Base-by-base conservation (phyloP, 371 early-diverging fungal species). In the Entomophthora muscae region DNA sequence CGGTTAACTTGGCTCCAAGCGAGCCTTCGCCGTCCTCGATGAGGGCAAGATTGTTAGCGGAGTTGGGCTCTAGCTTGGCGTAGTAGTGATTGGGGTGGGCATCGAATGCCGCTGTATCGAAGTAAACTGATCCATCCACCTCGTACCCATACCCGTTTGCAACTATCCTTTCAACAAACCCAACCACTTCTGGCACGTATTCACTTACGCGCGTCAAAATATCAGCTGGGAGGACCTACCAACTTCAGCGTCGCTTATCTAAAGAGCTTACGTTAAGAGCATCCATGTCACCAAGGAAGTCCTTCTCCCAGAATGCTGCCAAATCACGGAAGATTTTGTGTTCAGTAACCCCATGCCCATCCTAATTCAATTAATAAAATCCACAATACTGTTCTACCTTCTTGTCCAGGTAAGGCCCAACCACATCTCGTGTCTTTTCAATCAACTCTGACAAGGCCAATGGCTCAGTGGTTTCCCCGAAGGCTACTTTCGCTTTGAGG, bases 121-220 rank as follows among this genome's bases (percentile, higher is more conserved):
- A 99, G 78, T 98, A 99, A 22, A 99, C 95, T n/a, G 95, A 95
- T 27, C 99, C 98, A 33, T 91, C 83, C 1, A 83, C 78, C 68
- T 85, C 96, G 72, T 96, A 96, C 0, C 90, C 99, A 67, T 86
- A 96, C 17, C 98, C 98, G 66, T 98, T 95, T 56, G 77, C 76
- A 63, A 95, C 88, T 67, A 99, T 92, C 68, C 84, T 78, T 70
- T 97, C 79, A 31, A 98, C 86, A 78, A 87, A 99, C 0, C 68
- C 69, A 29, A 92, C 80, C 70, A 98, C 96, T 72, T 99, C 93
- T 22, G 93, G 93, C 13, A 99, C 85, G 71, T 94, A 99, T 75
- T 99, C 98, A 65, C 91, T 94, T 33, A 99, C 99, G 65, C 98
- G 86, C 1, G 98, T 98, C 66, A 96, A 74, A 31, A 97, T 78